Percentiles rank a stretch among this genome's conserved stretches.
Evolutionary conservation across 345 rosid genomes (phyloP).

Genomic region (Rubroshorea leprosula): DNA sequence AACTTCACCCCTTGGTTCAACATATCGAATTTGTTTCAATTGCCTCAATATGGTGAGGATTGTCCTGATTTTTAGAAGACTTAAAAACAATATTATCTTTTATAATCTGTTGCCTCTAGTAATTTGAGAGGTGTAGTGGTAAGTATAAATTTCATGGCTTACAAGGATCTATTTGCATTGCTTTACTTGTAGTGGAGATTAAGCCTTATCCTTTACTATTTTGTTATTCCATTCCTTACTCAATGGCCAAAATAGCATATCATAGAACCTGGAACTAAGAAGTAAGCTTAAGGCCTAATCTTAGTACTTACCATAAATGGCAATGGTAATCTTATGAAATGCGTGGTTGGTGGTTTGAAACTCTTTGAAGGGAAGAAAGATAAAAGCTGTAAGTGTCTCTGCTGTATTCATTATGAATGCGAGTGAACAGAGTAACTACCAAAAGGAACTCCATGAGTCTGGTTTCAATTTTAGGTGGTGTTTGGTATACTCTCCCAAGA

Average conservation of each 20-base stretch:
- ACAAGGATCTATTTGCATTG: neutral
- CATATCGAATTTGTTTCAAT: conserved; percentile 14
- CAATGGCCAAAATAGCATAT: conserved; percentile 21
- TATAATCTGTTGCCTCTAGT: neutral
- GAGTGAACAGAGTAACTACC: too few species aligned
- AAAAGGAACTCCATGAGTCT: too few species aligned
- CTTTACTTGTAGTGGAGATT: conserved; percentile 17
- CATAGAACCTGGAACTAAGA: too few species aligned
- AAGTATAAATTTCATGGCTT: neutral
- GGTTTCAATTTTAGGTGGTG: too few species aligned
- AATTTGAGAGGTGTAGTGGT: neutral
- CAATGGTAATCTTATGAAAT: too few species aligned
- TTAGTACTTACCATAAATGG: too few species aligned
- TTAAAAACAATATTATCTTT: neutral
- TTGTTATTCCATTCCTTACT: conserved; percentile 23
- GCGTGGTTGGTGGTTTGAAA: neutral
- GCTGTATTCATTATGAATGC: too few species aligned
- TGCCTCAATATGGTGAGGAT: neutral
- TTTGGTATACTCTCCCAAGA: too few species aligned
- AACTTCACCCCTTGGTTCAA: conserved; percentile 25
- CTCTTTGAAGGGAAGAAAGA: neutral
- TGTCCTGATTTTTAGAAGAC: neutral
- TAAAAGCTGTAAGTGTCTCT: neutral
- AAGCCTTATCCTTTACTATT: neutral
- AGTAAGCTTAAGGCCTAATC: too few species aligned